Evolutionary conservation across 768 basidiomycete genomes (phyloP).

Genomic region (Termitomyces sp.): DNA sequence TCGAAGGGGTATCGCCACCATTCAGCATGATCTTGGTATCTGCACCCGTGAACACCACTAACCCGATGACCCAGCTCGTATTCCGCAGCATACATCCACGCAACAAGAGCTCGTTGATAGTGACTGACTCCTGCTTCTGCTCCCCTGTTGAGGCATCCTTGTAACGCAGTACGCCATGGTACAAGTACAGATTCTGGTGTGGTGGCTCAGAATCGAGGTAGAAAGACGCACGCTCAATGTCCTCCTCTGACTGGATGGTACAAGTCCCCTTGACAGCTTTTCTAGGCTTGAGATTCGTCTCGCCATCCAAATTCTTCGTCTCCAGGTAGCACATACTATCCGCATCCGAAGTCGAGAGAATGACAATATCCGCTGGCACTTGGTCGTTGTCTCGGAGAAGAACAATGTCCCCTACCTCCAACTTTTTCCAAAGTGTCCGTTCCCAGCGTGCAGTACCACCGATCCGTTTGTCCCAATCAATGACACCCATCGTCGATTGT

Average conservation of each 20-base stretch:
- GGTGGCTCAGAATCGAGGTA: constrained; percentile 90
- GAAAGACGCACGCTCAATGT: constrained; percentile 83
- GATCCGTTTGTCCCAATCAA: constrained; percentile 71
- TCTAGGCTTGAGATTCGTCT: constrained; percentile 92
- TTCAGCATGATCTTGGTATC: constrained; percentile 94
- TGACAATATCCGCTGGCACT: constrained; percentile 92
- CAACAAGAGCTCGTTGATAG: constrained; percentile 89
- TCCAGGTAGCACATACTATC: constrained; percentile 94
- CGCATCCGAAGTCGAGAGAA: constrained; percentile 86
- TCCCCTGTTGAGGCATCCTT: constrained; percentile 46
- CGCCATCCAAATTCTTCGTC: constrained; percentile 97
- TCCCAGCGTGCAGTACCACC: constrained; percentile 84
- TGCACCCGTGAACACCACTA: constrained; percentile 91
- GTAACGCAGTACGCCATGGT: constrained; percentile 82
- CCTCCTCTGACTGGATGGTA: constrained; percentile 76
- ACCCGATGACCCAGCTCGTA: constrained; percentile 86
- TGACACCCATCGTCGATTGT: constrained; percentile 57
- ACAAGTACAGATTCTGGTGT: constrained; percentile 88
- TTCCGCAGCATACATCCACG: constrained; percentile 89
- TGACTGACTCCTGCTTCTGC: constrained; percentile 60
- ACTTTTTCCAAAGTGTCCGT: constrained; percentile 96
- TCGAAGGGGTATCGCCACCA: constrained; percentile 91
- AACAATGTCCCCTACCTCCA: constrained; percentile 96
- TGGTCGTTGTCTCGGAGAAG: constrained; percentile 91
- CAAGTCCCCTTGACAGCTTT: constrained; percentile 72